These are phyloP conservation scores for Talaromyces sp. DNA, from an alignment of 2,329 filamentous ascomycete species.

Conservation along the genomic window DNA sequence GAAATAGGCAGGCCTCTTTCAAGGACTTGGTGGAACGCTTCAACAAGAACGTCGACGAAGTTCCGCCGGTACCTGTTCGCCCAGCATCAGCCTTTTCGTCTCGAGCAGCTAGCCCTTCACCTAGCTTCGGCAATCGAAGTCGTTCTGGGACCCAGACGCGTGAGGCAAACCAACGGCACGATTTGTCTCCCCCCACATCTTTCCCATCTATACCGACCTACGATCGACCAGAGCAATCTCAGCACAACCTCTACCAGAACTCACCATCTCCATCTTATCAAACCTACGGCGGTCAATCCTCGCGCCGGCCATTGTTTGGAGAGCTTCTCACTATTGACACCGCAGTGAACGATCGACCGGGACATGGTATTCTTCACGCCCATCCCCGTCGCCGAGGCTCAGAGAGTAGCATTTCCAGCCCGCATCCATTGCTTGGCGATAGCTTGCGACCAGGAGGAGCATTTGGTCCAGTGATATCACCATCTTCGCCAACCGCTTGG, in stretches of 20 bases:
- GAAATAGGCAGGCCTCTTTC: slow-evolving; percentile 62
- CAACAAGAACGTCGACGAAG: slow-evolving; percentile 58
- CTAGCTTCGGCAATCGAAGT: slow-evolving; percentile 26
- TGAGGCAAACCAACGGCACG: slow-evolving; percentile 20
- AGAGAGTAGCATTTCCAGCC: slow-evolving; percentile 63
- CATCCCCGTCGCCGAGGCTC: slow-evolving; percentile 61
- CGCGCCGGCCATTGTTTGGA: slow-evolving; percentile 65
- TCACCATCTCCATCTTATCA: background rate
- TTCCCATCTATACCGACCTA: slow-evolving; percentile 16
- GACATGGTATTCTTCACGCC: slow-evolving; percentile 56
- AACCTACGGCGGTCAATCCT: background rate
- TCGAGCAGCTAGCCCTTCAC: slow-evolving; percentile 35
- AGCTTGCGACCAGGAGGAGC: slow-evolving; percentile 28
- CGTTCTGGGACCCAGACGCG: slow-evolving; percentile 21
- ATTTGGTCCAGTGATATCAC: slow-evolving; percentile 49
- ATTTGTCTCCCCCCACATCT: slow-evolving; percentile 21
- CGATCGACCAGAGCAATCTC: background rate
- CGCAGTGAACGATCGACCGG: slow-evolving; percentile 45
- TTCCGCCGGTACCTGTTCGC: slow-evolving; percentile 40
- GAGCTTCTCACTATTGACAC: slow-evolving; percentile 64
- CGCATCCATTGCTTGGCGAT: slow-evolving; percentile 43
- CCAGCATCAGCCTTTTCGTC: slow-evolving; percentile 33
- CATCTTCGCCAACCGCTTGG: slow-evolving; percentile 65
- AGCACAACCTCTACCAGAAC: slow-evolving; percentile 2
- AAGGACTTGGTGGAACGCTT: slow-evolving; percentile 78